These are phyloP conservation scores for Smallanthus sonchifolius DNA, from an alignment of 129 eudicot species.

Conservation along the genomic window DNA sequence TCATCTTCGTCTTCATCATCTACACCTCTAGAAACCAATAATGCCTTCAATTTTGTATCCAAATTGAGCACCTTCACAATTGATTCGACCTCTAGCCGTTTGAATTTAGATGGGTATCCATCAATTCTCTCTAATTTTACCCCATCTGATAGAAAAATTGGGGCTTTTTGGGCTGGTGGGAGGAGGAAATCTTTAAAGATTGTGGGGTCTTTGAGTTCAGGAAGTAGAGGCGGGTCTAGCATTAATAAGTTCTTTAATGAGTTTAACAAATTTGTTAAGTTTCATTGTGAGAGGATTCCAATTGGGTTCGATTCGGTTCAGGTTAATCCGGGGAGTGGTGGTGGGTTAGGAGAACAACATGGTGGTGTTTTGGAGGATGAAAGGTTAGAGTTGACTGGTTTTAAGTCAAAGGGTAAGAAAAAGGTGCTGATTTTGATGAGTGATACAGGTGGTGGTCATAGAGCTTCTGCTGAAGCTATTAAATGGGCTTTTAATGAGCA, in stretches of 20 bases:
- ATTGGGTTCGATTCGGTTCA: conserved; percentile 63
- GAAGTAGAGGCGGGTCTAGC: conserved; percentile 41
- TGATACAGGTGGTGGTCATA: conserved; percentile 97
- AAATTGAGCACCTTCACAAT: conserved; percentile 44
- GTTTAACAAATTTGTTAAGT: conserved; percentile 61
- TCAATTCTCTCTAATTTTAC: conserved; percentile 32
- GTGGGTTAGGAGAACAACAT: conserved; percentile 49
- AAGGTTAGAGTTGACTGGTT: conserved; percentile 38
- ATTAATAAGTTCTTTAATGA: conserved; percentile 39
- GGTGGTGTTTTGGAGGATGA: conserved; percentile 58
- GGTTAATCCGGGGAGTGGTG: conserved; percentile 24
- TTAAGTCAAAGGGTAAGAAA: conserved; percentile 45
- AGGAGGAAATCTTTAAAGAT: conserved; percentile 36
- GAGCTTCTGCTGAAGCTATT: conserved; percentile 99
- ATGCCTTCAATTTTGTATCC: conserved; percentile 32
- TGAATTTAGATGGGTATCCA: conserved; percentile 39
- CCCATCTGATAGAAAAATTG: conserved; percentile 34
- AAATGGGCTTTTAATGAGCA: conserved; percentile 75
- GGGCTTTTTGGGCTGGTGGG: conserved; percentile 23
- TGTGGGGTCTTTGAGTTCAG: conserved; percentile 53
- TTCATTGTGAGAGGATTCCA: conserved; percentile 75
- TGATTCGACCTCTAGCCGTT: conserved; percentile 29
- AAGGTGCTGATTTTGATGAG: conserved; percentile 95
- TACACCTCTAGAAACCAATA: conserved; percentile 49
- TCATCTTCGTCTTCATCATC: conserved; percentile 28